Evolutionary conservation across 306 rosid species (phyloP).

Genomic region (Pyrus communis): DNA sequence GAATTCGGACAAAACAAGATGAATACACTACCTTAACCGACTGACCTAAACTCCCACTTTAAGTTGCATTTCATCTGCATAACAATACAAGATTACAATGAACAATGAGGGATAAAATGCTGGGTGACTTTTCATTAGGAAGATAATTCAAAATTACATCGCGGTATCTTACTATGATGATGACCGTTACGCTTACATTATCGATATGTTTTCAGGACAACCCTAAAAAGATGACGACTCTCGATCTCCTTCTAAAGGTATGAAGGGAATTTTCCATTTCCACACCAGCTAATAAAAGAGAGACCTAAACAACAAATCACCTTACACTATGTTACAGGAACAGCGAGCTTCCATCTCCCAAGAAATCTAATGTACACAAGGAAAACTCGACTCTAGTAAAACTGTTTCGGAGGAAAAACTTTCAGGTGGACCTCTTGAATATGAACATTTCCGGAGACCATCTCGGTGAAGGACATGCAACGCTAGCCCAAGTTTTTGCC

Average conservation of each 20-base stretch:
- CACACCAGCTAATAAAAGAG: slow-evolving; percentile 6
- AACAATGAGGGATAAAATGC: neutral
- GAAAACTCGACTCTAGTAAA: slow-evolving; percentile 24
- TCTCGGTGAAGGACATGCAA: slow-evolving; percentile 4
- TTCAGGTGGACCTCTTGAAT: slow-evolving; percentile 23
- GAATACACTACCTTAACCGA: no score
- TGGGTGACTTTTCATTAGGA: neutral
- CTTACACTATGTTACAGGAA: slow-evolving; percentile 52
- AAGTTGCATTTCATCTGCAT: neutral
- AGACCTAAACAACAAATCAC: slow-evolving; percentile 30
- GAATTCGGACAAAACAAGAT: no score
- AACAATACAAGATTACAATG: neutral
- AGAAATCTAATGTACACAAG: slow-evolving; percentile 38
- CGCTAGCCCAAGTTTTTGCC: slow-evolving; percentile 50
- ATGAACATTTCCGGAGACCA: slow-evolving; percentile 20
- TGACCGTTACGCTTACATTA: neutral
- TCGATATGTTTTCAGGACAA: neutral
- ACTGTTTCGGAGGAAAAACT: slow-evolving; percentile 14
- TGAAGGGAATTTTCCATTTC: slow-evolving; percentile 27
- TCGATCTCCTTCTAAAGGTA: slow-evolving; percentile 21
- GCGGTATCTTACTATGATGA: slow-evolving; percentile 1
- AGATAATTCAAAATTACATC: slow-evolving; percentile 23
- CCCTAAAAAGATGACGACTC: slow-evolving; percentile 19
- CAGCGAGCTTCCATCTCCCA: slow-evolving; percentile 25
- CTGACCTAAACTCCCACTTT: neutral